Evolutionary conservation across 139 green algal species (phyloP).

Genomic region (Tetratostichococcus sp.): DNA sequence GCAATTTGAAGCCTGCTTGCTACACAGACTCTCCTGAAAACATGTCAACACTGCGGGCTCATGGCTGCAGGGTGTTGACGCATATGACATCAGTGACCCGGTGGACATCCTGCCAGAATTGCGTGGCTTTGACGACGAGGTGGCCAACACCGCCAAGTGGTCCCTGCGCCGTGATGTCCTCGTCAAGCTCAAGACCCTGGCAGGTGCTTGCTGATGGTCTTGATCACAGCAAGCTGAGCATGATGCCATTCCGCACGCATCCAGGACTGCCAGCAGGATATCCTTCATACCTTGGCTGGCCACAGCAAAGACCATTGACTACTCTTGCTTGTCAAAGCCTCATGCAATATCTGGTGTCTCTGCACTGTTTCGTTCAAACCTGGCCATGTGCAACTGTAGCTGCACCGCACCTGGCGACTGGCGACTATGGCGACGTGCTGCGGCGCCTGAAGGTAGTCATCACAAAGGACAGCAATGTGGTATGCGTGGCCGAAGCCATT

Average conservation of each 20-base stretch:
- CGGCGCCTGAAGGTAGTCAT: conserved; percentile 80
- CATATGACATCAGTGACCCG: conserved; percentile 77
- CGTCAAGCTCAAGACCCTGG: conserved; percentile 50
- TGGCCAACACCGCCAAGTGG: conserved; percentile 84
- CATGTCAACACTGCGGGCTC: too few relatives aligned
- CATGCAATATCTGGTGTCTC: neutral
- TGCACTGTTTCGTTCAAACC: conserved; percentile 1
- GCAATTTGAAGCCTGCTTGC: too few relatives aligned
- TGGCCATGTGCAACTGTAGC: too few relatives aligned
- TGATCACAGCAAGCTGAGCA: too few relatives aligned
- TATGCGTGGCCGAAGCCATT: conserved; percentile 67
- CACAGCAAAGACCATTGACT: too few relatives aligned
- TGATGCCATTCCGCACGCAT: too few relatives aligned
- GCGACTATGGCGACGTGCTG: conserved; percentile 63
- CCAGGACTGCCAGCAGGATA: too few relatives aligned
- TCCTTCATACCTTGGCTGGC: too few relatives aligned
- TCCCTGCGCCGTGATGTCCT: conserved; percentile 69
- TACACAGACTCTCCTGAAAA: too few relatives aligned
- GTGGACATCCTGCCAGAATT: conserved; percentile 48
- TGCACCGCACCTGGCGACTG: conserved; percentile 26
- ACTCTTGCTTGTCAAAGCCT: neutral
- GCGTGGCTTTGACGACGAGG: conserved; percentile 69
- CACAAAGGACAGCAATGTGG: conserved; percentile 81
- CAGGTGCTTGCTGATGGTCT: neutral
- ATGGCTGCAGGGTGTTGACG: conserved; percentile 53